These are phyloP conservation scores for Ophiocordyceps robertsii DNA, from an alignment of 2,329 filamentous ascomycete species.

Conservation along the genomic window DNA sequence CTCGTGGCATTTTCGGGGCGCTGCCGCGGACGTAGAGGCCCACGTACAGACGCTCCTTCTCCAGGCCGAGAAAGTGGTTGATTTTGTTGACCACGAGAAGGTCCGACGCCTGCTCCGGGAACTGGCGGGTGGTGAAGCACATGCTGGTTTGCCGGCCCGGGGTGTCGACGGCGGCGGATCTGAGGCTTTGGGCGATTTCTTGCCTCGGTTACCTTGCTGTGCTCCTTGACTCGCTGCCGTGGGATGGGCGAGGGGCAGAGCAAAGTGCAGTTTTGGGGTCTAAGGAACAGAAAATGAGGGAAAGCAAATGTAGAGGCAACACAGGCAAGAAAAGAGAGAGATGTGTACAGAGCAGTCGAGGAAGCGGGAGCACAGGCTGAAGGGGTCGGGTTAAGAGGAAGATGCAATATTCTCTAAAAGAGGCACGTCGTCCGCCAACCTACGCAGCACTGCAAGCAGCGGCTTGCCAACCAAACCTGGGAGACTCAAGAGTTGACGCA, in stretches of 20 bases:
- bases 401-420: too few species aligned
- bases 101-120: slow-evolving; percentile 3
- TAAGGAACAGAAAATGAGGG: background rate
- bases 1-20: slow-evolving; percentile 3
- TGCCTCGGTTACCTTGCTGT: background rate
- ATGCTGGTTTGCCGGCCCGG: background rate
- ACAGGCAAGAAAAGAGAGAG: too few species aligned
- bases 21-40: slow-evolving; percentile 4
- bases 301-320: background rate
- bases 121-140: slow-evolving; percentile 1
- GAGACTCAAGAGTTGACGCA: background rate
- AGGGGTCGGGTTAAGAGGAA: too few species aligned
- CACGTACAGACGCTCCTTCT: slow-evolving; percentile 10
- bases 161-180: background rate
- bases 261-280: background rate
- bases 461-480: background rate
- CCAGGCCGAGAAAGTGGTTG: background rate
- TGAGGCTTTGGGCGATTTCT: too few species aligned
- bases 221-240: too few species aligned
- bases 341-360: too few species aligned
- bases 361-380: too few species aligned
- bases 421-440: too few species aligned
- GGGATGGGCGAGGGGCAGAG: background rate
- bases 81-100: slow-evolving; percentile 1
- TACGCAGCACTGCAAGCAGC: too few species aligned